These are phyloP conservation scores for Carallia pectinifolia DNA, from an alignment of 345 rosid species.

Conservation along the genomic window DNA sequence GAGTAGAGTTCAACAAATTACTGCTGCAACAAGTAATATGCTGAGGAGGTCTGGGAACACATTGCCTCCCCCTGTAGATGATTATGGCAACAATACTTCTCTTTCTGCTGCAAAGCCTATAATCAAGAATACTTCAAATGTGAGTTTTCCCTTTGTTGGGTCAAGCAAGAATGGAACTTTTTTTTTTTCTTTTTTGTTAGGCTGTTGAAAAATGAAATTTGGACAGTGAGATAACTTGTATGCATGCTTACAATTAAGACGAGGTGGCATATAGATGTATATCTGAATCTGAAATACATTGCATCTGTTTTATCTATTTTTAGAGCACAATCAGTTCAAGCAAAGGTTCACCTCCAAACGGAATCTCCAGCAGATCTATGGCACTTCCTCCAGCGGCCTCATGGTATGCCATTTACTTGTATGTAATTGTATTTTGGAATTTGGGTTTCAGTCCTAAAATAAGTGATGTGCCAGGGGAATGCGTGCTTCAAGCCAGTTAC, in stretches of 20 bases:
- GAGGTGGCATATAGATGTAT: not conserved
- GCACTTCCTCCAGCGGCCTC: slow-evolving; percentile 89
- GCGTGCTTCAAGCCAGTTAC: slow-evolving; percentile 49
- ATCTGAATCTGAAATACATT: not conserved
- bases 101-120: slow-evolving; percentile 49
- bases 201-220: not conserved
- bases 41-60: slow-evolving; percentile 55
- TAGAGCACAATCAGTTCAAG: slow-evolving; percentile 41
- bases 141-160: slow-evolving; percentile 33
- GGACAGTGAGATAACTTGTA: not conserved
- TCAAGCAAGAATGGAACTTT: not conserved
- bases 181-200: not conserved
- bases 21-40: slow-evolving; percentile 52
- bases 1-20: slow-evolving; percentile 83
- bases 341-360: slow-evolving; percentile 63
- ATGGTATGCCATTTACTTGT: slow-evolving; percentile 45
- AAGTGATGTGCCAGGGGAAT: slow-evolving; percentile 47
- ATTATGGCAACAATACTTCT: slow-evolving; percentile 43
- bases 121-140: slow-evolving; percentile 50
- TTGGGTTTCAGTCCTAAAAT: slow-evolving; percentile 18
- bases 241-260: not conserved
- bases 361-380: slow-evolving; percentile 49
- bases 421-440: not conserved
- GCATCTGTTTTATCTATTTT: slow-evolving; percentile 10
- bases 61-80: slow-evolving; percentile 82